Percentiles rank a stretch among this genome's conserved stretches.
These are phyloP conservation scores for Danielozyma ontarioensis DNA, from an alignment of 805 yeast species.

Conservation along the genomic window DNA sequence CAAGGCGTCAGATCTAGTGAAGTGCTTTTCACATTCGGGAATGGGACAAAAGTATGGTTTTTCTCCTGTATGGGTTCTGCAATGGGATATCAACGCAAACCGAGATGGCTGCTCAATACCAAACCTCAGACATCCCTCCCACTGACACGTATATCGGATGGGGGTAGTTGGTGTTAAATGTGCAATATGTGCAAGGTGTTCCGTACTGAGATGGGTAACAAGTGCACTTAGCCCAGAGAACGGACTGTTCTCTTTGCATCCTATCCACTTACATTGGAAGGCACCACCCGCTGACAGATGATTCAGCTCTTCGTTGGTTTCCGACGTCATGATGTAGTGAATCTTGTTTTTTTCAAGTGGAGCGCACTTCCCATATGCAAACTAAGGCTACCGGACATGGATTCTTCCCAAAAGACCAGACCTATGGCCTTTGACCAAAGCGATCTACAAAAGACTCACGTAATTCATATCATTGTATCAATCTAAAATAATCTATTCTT, in stretches of 20 bases:
- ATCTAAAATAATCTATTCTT: slow-evolving; percentile 6
- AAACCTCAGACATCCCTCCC: slow-evolving; percentile 54
- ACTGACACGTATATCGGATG: slow-evolving; percentile 48
- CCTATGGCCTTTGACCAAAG: too few relatives aligned
- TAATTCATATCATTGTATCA: too few relatives aligned
- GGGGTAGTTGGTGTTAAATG: slow-evolving; percentile 15
- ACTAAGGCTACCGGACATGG: too few relatives aligned
- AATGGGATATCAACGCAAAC: slow-evolving; percentile 57
- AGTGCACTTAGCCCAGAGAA: slow-evolving; percentile 18
- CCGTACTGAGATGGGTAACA: slow-evolving; percentile 26
- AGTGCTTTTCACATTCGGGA: slow-evolving; percentile 61
- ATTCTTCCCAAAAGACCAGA: too few relatives aligned
- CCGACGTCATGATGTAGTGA: too few relatives aligned
- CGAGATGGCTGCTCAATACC: slow-evolving; percentile 50
- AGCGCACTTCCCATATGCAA: too few relatives aligned
- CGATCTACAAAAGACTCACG: too few relatives aligned
- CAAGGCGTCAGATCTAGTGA: slow-evolving; percentile 57
- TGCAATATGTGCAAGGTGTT: slow-evolving; percentile 22
- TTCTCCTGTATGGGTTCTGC: slow-evolving; percentile 63
- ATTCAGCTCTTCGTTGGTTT: too few relatives aligned
- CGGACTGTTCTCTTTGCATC: slow-evolving; percentile 16
- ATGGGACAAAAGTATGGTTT: slow-evolving; percentile 55
- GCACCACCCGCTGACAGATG: too few relatives aligned
- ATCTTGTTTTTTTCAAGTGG: too few relatives aligned
- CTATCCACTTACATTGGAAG: slow-evolving; percentile 29